Evolutionary conservation across 148 eudicot genomes (phyloP), one percentile per base, ranked within the genome.

Genomic region (Beta vulgaris): DNA sequence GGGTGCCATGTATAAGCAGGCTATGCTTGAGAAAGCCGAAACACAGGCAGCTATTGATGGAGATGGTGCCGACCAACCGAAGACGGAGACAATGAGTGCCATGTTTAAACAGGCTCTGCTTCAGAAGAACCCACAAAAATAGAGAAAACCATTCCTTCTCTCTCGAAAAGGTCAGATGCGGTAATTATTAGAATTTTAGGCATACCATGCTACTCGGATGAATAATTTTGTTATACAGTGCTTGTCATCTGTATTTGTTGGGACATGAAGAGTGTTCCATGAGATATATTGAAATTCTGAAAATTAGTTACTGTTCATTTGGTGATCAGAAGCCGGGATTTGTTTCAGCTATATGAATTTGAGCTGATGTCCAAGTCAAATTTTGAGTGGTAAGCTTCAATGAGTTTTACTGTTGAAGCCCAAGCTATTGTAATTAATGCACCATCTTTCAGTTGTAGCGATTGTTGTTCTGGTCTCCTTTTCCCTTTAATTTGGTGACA

Each of bases 71-170:
- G 87, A 86, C 74, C 84, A 88, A 67, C 70, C 78, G 29, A 85
- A 78, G 82, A 87, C 19, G 66, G 85, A 92, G 77, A 87, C 88
- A 91, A 78, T 89, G 88, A 76, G 79, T 70, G 55, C 86, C 77
- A 81, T 89, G 92, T 87, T 91, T 68, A 76, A 79, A 67, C 92
- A 89, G 76, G 97, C 98, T 76, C 57, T 92, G 72, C 80, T 83
- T 12, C 88, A 92, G 85, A 77, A 39, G 35, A 43, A 40, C 53
- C n/a, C 78, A n/a, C 58, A 37, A 29, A 75, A 80, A 48, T 40
- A 51, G 54, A 29, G 75, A 13, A 75, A 75, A 66, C 34, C 49
- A 51, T 49, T 49, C 43, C 53, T 53, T 28, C n/a, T 21, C 44
- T 34, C 75, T 65, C 59, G 70, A 26, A 48, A 57, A 80, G 57